phyloP scores from a whole-genome alignment of 306 rosid genomes.

The Vicia sativa region DNA sequence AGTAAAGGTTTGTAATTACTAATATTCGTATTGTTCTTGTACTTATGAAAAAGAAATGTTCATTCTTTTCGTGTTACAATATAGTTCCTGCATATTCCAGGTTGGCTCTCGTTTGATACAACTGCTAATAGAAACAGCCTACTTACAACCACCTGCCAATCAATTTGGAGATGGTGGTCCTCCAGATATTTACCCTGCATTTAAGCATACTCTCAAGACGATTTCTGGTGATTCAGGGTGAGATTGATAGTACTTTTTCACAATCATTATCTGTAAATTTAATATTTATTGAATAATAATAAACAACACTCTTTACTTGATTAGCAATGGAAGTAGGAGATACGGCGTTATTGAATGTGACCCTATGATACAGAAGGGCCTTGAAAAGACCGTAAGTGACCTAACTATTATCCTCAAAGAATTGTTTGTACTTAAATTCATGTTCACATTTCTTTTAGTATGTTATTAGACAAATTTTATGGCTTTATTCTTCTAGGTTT shows the following conservation, averaged over 20 bases:
- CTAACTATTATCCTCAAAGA: conserved; percentile 22
- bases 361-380: conserved; percentile 70
- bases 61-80: conserved; percentile 28
- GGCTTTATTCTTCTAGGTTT: conserved; percentile 13
- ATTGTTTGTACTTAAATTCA: conserved; percentile 22
- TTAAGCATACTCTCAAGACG: conserved; percentile 64
- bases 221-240: conserved; percentile 61
- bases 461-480: conserved; percentile 18
- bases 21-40: conserved; percentile 24
- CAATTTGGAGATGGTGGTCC: conserved; percentile 70
- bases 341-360: conserved; percentile 93
- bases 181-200: conserved; percentile 88
- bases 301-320: conserved; percentile 34
- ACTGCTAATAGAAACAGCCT: conserved; percentile 80
- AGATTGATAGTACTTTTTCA: conserved; percentile 42
- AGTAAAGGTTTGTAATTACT: conserved; percentile 69
- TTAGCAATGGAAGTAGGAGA: conserved; percentile 74
- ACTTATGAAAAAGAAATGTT: conserved; percentile 11
- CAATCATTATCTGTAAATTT: conserved; percentile 24
- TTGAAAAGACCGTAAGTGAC: conserved; percentile 82
- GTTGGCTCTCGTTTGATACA: conserved; percentile 79
- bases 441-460: conserved; percentile 17
- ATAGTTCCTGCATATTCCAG: conserved; percentile 53
- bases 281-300: conserved; percentile 28
- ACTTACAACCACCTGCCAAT: conserved; percentile 79